Conservation (phyloP, 2,329 filamentous ascomycete genomes). For the Penicillium verrucosum region DNA sequence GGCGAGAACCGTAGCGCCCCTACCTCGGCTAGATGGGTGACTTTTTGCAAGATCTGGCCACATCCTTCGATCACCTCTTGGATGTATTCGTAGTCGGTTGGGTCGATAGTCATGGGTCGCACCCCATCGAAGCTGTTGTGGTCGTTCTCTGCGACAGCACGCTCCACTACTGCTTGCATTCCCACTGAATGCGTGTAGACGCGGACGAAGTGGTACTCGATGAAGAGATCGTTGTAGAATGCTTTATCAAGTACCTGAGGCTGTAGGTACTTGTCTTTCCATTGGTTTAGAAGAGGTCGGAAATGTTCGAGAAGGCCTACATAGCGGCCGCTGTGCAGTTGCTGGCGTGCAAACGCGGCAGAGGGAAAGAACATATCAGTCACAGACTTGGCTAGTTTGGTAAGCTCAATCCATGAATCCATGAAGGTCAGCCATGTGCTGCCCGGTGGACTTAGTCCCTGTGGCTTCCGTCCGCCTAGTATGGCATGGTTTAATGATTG, state of each 20-base stretch:
- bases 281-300: conserved; percentile 37
- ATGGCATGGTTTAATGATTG: conserved; percentile 40
- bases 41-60: conserved; percentile 51
- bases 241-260: conserved; percentile 30
- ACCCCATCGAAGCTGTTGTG: conserved; percentile 35
- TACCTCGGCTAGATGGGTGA: conserved; percentile 48
- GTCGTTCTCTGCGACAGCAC: conserved; percentile 42
- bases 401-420: conserved; percentile 51
- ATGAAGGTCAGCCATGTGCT: conserved; percentile 53
- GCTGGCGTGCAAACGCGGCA: conserved; percentile 34
- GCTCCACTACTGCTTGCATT: conserved; percentile 57
- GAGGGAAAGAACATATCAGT: conserved; percentile 54
- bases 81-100: conserved; percentile 54
- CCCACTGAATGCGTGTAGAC: conserved; percentile 48
- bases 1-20: conserved; percentile 51
- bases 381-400: conserved; percentile 50
- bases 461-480: conserved; percentile 27
- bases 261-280: conserved; percentile 38
- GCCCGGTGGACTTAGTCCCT: conserved; percentile 40
- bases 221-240: conserved; percentile 51
- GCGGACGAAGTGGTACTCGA: conserved; percentile 51
- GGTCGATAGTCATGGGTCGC: conserved; percentile 45
- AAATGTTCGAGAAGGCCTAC: conserved; percentile 48
- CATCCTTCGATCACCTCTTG: conserved; percentile 56
- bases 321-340: conserved; percentile 48